Evolutionary conservation across 2,329 filamentous ascomycete species (phyloP).

Genomic region (Pseudogymnoascus sp.): DNA sequence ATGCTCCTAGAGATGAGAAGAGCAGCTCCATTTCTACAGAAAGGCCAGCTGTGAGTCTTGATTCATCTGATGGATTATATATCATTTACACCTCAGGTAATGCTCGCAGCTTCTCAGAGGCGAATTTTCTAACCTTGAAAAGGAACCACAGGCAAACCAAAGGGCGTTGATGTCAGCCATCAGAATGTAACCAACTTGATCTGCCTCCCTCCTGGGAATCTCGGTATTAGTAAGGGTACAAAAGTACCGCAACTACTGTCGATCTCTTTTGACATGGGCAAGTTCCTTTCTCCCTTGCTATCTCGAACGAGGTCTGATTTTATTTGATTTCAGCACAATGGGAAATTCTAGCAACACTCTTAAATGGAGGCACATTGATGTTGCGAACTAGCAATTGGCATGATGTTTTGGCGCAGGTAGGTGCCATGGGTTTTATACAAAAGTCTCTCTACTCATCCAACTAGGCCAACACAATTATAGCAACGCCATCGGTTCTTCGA

Average conservation of each 20-base stretch:
- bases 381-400: constrained; percentile 45
- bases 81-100: constrained; percentile 22
- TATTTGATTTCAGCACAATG: constrained; percentile 41
- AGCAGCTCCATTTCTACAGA: neutral
- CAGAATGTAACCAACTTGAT: constrained; percentile 48
- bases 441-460: neutral
- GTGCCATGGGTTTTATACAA: neutral
- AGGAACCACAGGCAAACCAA: constrained; percentile 48
- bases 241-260: constrained; percentile 50
- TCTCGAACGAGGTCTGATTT: constrained; percentile 3
- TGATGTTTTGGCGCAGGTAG: constrained; percentile 38
- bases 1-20: constrained; percentile 1
- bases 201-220: constrained; percentile 41
- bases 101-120: constrained; percentile 38
- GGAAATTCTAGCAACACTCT: constrained; percentile 51
- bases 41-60: constrained; percentile 14
- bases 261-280: constrained; percentile 56
- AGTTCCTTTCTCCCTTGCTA: constrained; percentile 21
- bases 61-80: constrained; percentile 18
- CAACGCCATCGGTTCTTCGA: constrained; percentile 47
- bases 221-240: constrained; percentile 43
- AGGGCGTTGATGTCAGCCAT: constrained; percentile 52
- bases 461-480: constrained; percentile 46
- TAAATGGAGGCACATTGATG: constrained; percentile 50
- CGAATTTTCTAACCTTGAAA: constrained; percentile 11